phyloP scores from a whole-genome alignment of 805 yeast genomes.

The Candida silvatica region DNA sequence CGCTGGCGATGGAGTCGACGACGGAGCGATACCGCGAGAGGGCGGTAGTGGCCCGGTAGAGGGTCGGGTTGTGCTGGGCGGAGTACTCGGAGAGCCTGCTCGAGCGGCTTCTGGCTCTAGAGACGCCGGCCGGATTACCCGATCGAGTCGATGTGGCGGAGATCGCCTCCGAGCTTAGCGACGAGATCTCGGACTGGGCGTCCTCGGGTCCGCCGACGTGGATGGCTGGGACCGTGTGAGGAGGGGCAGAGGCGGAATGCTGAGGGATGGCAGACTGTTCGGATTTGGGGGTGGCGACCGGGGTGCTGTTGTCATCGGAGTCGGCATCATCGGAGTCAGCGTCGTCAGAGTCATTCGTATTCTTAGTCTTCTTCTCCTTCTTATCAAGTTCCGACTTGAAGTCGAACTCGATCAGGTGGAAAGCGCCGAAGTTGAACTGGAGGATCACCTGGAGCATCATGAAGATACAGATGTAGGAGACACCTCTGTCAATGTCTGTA shows the following conservation, averaged over 20 bases:
- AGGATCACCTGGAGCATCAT: slow-evolving; percentile 57
- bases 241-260: too few species aligned
- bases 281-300: background rate
- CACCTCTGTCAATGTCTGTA: slow-evolving; percentile 58
- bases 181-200: background rate
- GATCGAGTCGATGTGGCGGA: too few species aligned
- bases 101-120: too few species aligned
- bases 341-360: background rate
- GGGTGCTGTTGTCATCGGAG: background rate
- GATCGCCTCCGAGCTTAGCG: background rate
- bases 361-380: slow-evolving; percentile 2
- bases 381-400: slow-evolving; percentile 26
- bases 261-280: background rate
- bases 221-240: background rate
- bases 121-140: too few species aligned
- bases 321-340: background rate
- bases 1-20: slow-evolving; percentile 7
- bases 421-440: slow-evolving; percentile 72
- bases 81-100: background rate
- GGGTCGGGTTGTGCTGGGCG: background rate
- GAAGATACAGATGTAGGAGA: slow-evolving; percentile 79
- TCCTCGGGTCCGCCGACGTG: background rate
- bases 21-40: background rate
- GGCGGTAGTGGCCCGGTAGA: background rate
- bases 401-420: slow-evolving; percentile 61